These are phyloP conservation scores for Tolypocladium sp. DNA, from an alignment of 2,329 filamentous ascomycete species.

Conservation along the genomic window DNA sequence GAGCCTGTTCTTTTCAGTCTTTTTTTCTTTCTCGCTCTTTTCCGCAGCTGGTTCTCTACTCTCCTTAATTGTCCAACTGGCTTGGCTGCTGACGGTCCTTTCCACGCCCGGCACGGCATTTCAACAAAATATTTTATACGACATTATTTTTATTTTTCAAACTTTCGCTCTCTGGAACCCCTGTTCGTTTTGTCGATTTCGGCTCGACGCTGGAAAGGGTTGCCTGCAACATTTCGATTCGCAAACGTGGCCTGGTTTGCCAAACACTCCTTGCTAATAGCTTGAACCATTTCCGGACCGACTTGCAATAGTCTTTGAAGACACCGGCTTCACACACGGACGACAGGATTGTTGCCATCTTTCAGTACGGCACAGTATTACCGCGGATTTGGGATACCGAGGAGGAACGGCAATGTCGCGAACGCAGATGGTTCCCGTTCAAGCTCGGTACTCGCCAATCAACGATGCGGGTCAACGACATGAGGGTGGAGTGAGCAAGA, in stretches of 20 bases:
- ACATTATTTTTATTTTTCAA: background rate
- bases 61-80: slow-evolving; percentile 40
- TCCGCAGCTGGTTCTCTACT: slow-evolving; percentile 19
- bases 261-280: background rate
- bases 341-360: background rate
- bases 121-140: background rate
- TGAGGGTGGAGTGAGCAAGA: slow-evolving; percentile 53
- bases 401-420: slow-evolving; percentile 34
- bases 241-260: background rate
- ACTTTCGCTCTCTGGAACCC: background rate
- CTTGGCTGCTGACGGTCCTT: slow-evolving; percentile 50
- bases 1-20: background rate
- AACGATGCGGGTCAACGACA: slow-evolving; percentile 48
- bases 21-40: slow-evolving; percentile 12
- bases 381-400: too few species aligned
- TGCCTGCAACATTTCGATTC: background rate
- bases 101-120: slow-evolving; percentile 7
- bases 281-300: background rate
- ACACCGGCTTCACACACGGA: background rate
- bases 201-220: background rate
- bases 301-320: background rate
- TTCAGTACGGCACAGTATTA: background rate
- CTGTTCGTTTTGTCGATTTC: background rate
- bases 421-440: slow-evolving; percentile 34
- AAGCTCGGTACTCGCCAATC: slow-evolving; percentile 37